Conservation (phyloP, 768 basidiomycete genomes). For the Mycena metata region DNA sequence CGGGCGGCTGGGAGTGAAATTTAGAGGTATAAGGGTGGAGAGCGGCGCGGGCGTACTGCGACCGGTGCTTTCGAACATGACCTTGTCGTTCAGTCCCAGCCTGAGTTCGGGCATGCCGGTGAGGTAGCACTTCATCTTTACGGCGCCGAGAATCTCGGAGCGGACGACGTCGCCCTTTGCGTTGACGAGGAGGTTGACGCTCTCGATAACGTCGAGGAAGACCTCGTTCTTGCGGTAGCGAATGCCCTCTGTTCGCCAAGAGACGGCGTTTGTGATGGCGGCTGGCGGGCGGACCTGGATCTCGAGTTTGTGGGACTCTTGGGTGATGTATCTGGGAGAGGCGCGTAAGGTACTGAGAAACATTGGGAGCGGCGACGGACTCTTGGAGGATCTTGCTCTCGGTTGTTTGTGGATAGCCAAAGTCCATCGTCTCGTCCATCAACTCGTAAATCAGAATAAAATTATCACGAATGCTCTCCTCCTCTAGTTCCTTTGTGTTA, state of each 20-base stretch:
- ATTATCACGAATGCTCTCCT: constrained; percentile 98
- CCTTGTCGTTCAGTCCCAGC: constrained; percentile 97
- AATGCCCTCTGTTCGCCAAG: constrained; percentile 98
- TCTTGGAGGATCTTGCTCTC: constrained; percentile 99
- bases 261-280: constrained; percentile 98
- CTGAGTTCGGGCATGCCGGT: constrained; percentile 99
- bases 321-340: constrained; percentile 88
- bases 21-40: not conserved
- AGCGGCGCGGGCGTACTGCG: constrained; percentile 71
- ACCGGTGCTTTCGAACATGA: constrained; percentile 99
- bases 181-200: constrained; percentile 90
- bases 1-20: constrained; percentile 72
- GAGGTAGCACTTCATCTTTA: constrained; percentile 99
- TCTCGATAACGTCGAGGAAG: constrained; percentile 98
- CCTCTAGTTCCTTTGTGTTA: no score
- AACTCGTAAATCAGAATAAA: constrained; percentile 99
- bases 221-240: constrained; percentile 99
- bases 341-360: constrained; percentile 8
- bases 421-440: constrained; percentile 99
- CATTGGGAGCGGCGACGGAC: constrained; percentile 56
- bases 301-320: constrained; percentile 98
- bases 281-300: constrained; percentile 93
- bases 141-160: constrained; percentile 96
- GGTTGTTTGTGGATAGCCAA: constrained; percentile 98
- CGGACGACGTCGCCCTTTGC: constrained; percentile 97